Conservation (phyloP, 1,284 basidiomycete species). For the Cutaneotrichosporon sp. region DNA sequence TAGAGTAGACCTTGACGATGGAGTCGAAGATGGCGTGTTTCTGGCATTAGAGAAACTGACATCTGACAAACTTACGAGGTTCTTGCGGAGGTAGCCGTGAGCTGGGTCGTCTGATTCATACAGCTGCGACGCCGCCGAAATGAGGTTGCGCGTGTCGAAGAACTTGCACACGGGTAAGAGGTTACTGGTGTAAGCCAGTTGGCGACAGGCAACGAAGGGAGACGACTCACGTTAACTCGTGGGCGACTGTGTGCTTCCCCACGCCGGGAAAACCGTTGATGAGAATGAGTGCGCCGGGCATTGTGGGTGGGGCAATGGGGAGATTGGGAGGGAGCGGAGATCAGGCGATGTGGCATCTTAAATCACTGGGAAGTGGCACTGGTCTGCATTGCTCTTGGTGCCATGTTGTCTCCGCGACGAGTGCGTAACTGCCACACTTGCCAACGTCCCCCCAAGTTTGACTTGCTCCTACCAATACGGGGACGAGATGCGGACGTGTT, state of each 20-base stretch:
- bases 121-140: constrained; percentile 17
- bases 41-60: neutral
- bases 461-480: too few species aligned
- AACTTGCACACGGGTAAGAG: constrained; percentile 31
- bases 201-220: too few species aligned
- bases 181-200: constrained; percentile 19
- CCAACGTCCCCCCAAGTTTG: too few species aligned
- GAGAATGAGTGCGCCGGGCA: constrained; percentile 25
- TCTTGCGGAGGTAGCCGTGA: constrained; percentile 14
- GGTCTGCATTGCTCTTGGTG: too few species aligned
- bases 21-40: constrained; percentile 19
- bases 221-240: constrained; percentile 32
- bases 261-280: constrained; percentile 39
- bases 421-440: too few species aligned
- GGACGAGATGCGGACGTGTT: too few species aligned
- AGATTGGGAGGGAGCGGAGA: too few species aligned
- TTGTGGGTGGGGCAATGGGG: too few species aligned
- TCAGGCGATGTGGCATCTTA: too few species aligned
- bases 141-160: constrained; percentile 25
- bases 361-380: too few species aligned
- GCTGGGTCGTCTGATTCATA: constrained; percentile 7
- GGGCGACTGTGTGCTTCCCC: constrained; percentile 31
- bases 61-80: constrained; percentile 9
- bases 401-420: too few species aligned
- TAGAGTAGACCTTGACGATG: constrained; percentile 5